Percentiles rank a stretch among this genome's conserved stretches.
These are phyloP conservation scores for Pythium scleroteichum DNA, from an alignment of 352 stramenopile species.

Conservation along the genomic window DNA sequence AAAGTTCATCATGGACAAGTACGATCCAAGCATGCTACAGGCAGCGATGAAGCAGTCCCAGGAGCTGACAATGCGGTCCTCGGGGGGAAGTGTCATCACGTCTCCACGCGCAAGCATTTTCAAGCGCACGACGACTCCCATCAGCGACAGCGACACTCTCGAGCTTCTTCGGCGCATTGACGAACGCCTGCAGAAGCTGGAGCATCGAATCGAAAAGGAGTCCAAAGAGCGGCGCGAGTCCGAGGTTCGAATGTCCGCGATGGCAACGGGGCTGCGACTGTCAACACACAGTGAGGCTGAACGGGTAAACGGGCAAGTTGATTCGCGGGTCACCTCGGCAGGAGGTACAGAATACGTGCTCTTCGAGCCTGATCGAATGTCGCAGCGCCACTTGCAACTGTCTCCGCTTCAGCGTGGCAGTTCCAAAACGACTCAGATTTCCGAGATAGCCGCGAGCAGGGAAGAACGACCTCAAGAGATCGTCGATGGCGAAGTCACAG, in stretches of 20 bases:
- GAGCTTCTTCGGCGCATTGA: conserved; percentile 51
- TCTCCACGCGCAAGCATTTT: not conserved
- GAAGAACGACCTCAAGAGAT: conserved; percentile 7
- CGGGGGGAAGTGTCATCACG: not conserved
- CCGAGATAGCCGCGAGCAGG: conserved; percentile 2
- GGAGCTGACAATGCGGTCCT: conserved; percentile 54
- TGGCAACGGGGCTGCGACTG: not conserved
- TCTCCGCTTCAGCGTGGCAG: conserved; percentile 20
- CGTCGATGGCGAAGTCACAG: conserved; percentile 29
- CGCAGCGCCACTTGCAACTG: conserved; percentile 51
- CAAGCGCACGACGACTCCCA: conserved; percentile 5
- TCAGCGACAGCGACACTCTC: conserved; percentile 1
- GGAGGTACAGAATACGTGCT: conserved; percentile 30
- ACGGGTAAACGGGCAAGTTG: not conserved
- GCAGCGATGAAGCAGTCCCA: conserved; percentile 76
- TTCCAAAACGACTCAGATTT: conserved; percentile 11
- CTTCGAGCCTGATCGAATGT: conserved; percentile 65
- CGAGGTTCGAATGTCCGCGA: conserved; percentile 30
- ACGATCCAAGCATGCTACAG: conserved; percentile 73
- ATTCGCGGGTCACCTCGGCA: not conserved
- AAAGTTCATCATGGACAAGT: conserved; percentile 87
- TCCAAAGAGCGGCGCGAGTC: conserved; percentile 50
- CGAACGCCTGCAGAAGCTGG: conserved; percentile 48
- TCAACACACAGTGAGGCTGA: conserved; percentile 8
- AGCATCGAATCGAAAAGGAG: conserved; percentile 50